Percentiles rank a stretch among this genome's conserved stretches.
These are phyloP conservation scores for Pneumocystis jirovecii DNA, from an alignment of 1,139 yeast genomes.

Conservation along the genomic window DNA sequence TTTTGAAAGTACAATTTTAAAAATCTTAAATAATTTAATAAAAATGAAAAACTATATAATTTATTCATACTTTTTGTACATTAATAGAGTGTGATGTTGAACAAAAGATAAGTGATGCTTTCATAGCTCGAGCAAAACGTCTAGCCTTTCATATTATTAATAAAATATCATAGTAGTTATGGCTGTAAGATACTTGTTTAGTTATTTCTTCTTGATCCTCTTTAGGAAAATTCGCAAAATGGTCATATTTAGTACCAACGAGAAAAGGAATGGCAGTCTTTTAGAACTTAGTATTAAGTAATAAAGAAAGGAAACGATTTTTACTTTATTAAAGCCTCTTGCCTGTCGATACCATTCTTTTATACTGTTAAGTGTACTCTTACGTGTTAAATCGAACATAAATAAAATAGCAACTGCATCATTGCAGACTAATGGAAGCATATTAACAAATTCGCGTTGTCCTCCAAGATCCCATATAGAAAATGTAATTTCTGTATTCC, in stretches of 20 bases:
- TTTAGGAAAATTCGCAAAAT: conserved; percentile 52
- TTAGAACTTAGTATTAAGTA: background rate
- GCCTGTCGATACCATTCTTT: conserved; percentile 95
- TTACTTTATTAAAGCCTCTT: conserved; percentile 58
- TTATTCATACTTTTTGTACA: conserved; percentile 45
- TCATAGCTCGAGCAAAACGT: conserved; percentile 82
- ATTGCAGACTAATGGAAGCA: conserved; percentile 85
- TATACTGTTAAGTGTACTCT: conserved; percentile 68
- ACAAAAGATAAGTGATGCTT: conserved; percentile 76
- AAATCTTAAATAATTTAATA: conserved; percentile 30
- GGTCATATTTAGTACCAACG: conserved; percentile 88
- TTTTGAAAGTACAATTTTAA: conserved; percentile 79
- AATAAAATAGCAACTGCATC: conserved; percentile 90
- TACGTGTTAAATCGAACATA: conserved; percentile 82
- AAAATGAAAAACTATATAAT: background rate
- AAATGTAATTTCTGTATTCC: conserved; percentile 80
- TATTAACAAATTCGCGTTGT: conserved; percentile 85
- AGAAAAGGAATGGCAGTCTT: conserved; percentile 79
- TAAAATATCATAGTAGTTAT: background rate
- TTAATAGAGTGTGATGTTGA: conserved; percentile 89
- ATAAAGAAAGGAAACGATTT: background rate
- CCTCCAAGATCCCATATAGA: conserved; percentile 97
- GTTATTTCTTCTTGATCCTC: conserved; percentile 80
- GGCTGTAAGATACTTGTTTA: conserved; percentile 29
- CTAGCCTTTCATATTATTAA: conserved; percentile 32